Evolutionary conservation across 441 rosid genomes (phyloP), one percentile per base, ranked within the genome.

Genomic region (Erodium texanum): DNA sequence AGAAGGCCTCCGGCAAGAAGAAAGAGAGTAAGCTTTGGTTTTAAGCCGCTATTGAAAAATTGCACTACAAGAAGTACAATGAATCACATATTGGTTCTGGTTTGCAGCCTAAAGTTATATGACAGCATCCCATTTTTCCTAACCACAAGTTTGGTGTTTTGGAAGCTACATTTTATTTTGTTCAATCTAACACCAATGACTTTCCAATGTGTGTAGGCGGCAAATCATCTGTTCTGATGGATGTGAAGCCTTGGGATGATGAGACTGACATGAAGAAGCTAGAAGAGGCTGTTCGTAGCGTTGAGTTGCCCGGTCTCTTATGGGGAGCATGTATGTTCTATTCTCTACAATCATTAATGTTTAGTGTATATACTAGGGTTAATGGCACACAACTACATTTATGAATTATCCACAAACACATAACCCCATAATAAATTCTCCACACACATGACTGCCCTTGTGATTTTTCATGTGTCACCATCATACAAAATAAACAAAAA

Each of bases 251-350:
- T 66, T 87, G 90, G 89, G 93, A 88, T 75, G 93, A 88, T 61
- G 93, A 88, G 77, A 87, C 93, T 1, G 93, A 88, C 85, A 84
- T 88, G 93, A 84, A 84, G 86, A 86, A 88, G 73, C 78, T 88
- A 19, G 89, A 88, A 68, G 86, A 76, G 71, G 72, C 69, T 56
- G 87, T 88, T 29, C 81, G 89, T 41, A 24, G 72, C 34, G 68
- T 86, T 54, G 79, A 84, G 82, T 74, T 84, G 87, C 86, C 87
- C 0, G 93, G 90, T 66, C 89, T 87, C 22, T 38, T 82, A 0
- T 86, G 87, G 90, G 93, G 93, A 76, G 90, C 93, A 70, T 87
- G 93, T 87, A 81, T 70, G 76, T 64, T 69, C 34, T 67, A 9
- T 11, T 3, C 11, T 12, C 24, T 16, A 22, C 10, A 15, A 66